These are phyloP conservation scores for Eutypa lata DNA, from an alignment of 2,329 filamentous ascomycete genomes.

Conservation along the genomic window DNA sequence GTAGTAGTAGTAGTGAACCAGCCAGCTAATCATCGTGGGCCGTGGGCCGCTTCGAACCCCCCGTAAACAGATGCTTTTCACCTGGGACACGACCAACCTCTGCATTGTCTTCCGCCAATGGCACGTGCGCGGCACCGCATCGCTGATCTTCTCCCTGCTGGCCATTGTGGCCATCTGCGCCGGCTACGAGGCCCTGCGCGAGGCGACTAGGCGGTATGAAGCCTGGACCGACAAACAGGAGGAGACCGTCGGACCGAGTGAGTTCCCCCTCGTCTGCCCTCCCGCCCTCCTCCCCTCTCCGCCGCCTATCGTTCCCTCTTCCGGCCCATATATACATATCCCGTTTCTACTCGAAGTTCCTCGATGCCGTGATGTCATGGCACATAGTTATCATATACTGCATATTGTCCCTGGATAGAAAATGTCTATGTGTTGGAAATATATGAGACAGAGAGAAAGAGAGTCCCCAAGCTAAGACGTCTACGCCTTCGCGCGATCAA, in stretches of 20 bases:
- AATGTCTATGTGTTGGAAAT: background rate
- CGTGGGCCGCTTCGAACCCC: background rate
- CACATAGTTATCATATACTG: no score
- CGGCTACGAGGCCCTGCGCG: constrained; percentile 89
- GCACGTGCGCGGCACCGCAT: constrained; percentile 73
- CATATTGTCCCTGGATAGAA: background rate
- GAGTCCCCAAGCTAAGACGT: constrained; percentile 4
- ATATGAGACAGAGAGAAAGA: background rate
- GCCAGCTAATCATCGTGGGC: constrained; percentile 7
- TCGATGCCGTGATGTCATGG: background rate
- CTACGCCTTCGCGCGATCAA: constrained; percentile 7
- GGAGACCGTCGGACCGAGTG: constrained; percentile 49
- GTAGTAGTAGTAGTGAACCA: no score
- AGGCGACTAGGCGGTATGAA: constrained; percentile 76
- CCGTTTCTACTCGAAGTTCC: background rate
- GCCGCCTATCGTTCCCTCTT: constrained; percentile 1
- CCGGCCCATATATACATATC: background rate
- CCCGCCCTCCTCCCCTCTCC: constrained; percentile 3
- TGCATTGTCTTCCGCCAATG: constrained; percentile 94
- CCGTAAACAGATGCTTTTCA: constrained; percentile 83
- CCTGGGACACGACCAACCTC: constrained; percentile 88
- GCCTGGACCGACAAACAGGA: constrained; percentile 44
- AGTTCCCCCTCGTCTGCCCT: constrained; percentile 29
- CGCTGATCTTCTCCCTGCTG: constrained; percentile 78
- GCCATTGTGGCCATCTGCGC: constrained; percentile 79